These are phyloP conservation scores for Apostasia shenzhenica DNA, from an alignment of 106 monocot genomes.

Conservation along the genomic window DNA sequence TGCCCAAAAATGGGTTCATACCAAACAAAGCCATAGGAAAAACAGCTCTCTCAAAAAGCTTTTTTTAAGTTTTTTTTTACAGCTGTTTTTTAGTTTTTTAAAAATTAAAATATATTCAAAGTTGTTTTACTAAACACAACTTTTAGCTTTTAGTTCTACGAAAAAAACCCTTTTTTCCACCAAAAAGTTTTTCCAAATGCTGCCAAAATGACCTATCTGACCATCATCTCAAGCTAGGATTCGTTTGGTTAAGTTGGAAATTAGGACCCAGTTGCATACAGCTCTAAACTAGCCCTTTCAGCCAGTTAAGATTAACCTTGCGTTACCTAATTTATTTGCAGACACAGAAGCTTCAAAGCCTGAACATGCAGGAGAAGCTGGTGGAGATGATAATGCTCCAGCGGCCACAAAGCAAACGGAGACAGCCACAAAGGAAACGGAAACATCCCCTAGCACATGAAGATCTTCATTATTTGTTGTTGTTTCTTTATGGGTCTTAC, in stretches of 20 bases:
- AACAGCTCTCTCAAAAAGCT: too few relatives aligned
- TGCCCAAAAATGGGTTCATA: too few relatives aligned
- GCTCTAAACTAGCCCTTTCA: neutral
- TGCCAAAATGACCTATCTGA: too few relatives aligned
- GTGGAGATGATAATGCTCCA: slow-evolving; percentile 3
- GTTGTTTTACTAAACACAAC: too few relatives aligned
- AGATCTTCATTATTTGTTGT: slow-evolving; percentile 26
- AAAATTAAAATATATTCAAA: too few relatives aligned
- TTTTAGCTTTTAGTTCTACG: too few relatives aligned
- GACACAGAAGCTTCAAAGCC: slow-evolving; percentile 21
- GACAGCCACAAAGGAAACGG: slow-evolving; percentile 15
- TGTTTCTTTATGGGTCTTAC: slow-evolving; percentile 15
- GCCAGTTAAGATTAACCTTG: neutral
- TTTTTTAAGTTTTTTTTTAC: too few relatives aligned
- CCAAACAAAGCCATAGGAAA: too few relatives aligned
- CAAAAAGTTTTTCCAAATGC: too few relatives aligned
- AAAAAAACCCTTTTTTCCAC: too few relatives aligned
- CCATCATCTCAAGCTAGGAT: neutral
- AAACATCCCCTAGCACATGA: slow-evolving; percentile 27
- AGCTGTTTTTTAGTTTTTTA: too few relatives aligned
- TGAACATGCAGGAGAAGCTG: slow-evolving; percentile 12
- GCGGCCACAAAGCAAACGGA: slow-evolving; percentile 22
- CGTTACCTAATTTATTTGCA: neutral
- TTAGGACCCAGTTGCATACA: neutral
- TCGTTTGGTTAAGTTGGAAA: neutral